A percentile compares a stretch with the other conserved stretches of the same genome.
phyloP scores from a whole-genome alignment of 2,329 filamentous ascomycete species.

The Xylaria sp. region DNA sequence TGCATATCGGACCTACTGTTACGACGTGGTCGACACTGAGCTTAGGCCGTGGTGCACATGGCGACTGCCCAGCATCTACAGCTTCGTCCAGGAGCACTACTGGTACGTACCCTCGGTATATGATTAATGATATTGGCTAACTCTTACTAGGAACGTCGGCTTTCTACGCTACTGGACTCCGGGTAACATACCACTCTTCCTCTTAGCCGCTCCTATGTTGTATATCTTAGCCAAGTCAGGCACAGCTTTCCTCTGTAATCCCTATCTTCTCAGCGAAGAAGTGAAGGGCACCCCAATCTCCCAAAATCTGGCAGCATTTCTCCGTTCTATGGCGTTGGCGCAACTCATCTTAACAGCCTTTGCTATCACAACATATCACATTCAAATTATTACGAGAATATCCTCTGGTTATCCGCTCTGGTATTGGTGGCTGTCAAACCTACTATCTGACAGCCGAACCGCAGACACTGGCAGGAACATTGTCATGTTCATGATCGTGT shows the following conservation, averaged over 20 bases:
- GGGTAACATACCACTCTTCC: conserved; percentile 86
- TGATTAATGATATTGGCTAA: conserved; percentile 39
- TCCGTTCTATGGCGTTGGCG: conserved; percentile 72
- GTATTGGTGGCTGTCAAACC: conserved; percentile 81
- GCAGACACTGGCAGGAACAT: conserved; percentile 52
- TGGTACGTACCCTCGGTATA: conserved; percentile 70
- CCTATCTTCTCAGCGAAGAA: conserved; percentile 8
- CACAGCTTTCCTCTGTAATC: conserved; percentile 50
- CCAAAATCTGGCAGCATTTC: conserved; percentile 46
- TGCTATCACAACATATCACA: conserved; percentile 84
- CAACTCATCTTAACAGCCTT: conserved; percentile 78
- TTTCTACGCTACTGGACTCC: conserved; percentile 91
- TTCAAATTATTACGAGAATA: conserved; percentile 92
- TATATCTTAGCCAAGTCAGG: conserved; percentile 73
- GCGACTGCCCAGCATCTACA: conserved; percentile 85
- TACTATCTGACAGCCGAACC: conserved; percentile 52
- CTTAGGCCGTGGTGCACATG: conserved; percentile 79
- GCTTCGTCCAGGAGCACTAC: conserved; percentile 88
- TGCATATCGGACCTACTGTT: conserved; percentile 80
- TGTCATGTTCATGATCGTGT: conserved; percentile 79
- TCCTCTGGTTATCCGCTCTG: conserved; percentile 89
- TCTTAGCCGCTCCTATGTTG: conserved; percentile 83
- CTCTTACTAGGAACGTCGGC: conserved; percentile 77
- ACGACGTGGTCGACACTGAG: conserved; percentile 46
- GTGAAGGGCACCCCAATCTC: background rate